Evolutionary conservation across 208 protist genomes (phyloP).

Genomic region (Wallacemonas sp.): DNA sequence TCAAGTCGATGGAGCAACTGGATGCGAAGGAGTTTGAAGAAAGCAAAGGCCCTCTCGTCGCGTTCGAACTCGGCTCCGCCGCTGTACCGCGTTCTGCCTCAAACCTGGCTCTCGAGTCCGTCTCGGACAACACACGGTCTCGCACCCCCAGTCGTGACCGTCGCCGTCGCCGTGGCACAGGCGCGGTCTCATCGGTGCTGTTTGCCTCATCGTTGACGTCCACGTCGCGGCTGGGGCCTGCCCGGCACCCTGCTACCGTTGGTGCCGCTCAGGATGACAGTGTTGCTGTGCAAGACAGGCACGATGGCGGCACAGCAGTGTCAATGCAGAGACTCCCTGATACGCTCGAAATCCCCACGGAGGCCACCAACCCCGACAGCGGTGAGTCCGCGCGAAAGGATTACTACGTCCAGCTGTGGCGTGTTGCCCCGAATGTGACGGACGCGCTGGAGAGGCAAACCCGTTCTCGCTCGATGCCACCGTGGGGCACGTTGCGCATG

Average conservation of each 20-base stretch:
- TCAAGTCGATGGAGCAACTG: neutral
- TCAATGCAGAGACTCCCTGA: neutral
- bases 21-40: neutral
- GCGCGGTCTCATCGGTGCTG: too few relatives aligned
- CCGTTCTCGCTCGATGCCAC: conserved; percentile 2
- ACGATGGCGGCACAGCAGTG: neutral
- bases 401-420: conserved; percentile 15
- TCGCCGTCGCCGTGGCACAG: too few relatives aligned
- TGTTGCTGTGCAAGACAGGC: too few relatives aligned
- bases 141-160: too few relatives aligned
- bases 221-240: too few relatives aligned
- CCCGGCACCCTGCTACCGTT: too few relatives aligned
- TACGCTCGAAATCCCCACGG: neutral
- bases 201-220: too few relatives aligned
- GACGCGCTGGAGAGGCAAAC: conserved; percentile 1
- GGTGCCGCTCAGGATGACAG: too few relatives aligned
- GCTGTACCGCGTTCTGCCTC: neutral
- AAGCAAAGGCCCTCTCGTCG: neutral
- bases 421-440: neutral
- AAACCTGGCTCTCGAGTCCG: neutral
- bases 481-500: neutral
- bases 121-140: too few relatives aligned
- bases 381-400: conserved; percentile 5
- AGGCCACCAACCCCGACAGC: conserved; percentile 11
- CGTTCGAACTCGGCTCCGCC: neutral